phyloP scores from a whole-genome alignment of 2,329 filamentous ascomycete genomes.

The Penicillium sp. region DNA sequence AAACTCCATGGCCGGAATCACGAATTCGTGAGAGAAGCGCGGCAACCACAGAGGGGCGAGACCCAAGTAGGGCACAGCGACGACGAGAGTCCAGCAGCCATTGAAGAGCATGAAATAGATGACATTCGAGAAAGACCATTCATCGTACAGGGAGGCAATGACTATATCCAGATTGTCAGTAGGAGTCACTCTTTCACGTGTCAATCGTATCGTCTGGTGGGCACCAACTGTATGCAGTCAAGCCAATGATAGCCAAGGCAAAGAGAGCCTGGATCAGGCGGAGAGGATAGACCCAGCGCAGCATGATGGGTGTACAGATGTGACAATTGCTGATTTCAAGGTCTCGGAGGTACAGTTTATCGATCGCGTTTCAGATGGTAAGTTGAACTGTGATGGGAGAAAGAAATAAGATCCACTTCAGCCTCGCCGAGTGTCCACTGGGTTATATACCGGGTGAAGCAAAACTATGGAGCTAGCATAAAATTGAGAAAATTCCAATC shows the following conservation, averaged over 20 bases:
- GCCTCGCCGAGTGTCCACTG: constrained; percentile 14
- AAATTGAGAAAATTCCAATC: constrained; percentile 5
- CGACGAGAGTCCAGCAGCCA: constrained; percentile 34
- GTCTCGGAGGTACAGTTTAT: neutral
- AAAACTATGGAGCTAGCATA: neutral
- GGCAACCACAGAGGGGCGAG: constrained; percentile 33
- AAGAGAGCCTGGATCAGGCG: constrained; percentile 31
- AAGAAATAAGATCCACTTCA: constrained; percentile 22
- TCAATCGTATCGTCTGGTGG: neutral
- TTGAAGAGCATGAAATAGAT: constrained; percentile 36
- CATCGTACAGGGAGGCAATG: constrained; percentile 28
- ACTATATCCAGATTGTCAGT: constrained; percentile 15
- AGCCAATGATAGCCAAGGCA: constrained; percentile 31
- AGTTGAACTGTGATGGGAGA: constrained; percentile 4
- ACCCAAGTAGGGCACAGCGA: constrained; percentile 35
- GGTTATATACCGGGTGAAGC: constrained; percentile 15
- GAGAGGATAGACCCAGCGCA: constrained; percentile 33
- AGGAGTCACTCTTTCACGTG: neutral
- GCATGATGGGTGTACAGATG: constrained; percentile 21
- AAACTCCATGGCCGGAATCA: constrained; percentile 31
- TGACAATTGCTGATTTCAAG: neutral
- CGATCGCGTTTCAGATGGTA: neutral
- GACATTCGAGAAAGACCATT: constrained; percentile 34
- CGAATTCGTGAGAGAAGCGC: constrained; percentile 32
- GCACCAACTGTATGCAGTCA: constrained; percentile 31